Conservation (phyloP, 1,284 basidiomycete species). For the Butyriboletus appendiculatus region DNA sequence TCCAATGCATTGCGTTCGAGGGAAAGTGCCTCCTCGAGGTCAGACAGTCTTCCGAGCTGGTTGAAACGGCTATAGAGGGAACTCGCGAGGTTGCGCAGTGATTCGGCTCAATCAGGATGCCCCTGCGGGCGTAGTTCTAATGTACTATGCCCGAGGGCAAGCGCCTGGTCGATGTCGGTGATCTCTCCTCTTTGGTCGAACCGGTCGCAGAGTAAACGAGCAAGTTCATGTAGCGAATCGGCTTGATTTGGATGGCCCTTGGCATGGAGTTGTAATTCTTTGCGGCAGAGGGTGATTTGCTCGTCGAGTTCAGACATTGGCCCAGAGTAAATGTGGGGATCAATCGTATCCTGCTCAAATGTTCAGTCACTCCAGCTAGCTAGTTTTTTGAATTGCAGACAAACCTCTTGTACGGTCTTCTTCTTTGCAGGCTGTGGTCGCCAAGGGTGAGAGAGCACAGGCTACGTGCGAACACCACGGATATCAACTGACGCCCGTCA, state of each 20-base stretch:
- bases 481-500: too few species aligned
- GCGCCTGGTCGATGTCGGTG: not conserved
- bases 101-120: not conserved
- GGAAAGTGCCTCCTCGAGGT: too few species aligned
- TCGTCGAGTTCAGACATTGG: not conserved
- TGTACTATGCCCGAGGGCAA: not conserved
- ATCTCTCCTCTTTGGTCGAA: not conserved
- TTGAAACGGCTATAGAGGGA: not conserved
- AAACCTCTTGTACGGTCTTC: not conserved
- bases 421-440: not conserved
- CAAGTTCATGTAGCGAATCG: not conserved
- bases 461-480: not conserved
- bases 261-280: not conserved
- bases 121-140: not conserved
- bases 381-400: not conserved
- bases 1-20: too few species aligned
- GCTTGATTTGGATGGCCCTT: too few species aligned
- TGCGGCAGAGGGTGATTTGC: not conserved
- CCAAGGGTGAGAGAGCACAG: not conserved
- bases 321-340: not conserved
- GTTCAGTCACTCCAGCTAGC: not conserved
- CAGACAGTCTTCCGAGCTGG: too few species aligned
- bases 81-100: too few species aligned
- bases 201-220: not conserved
- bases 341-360: not conserved